phyloP scores from a whole-genome alignment of 441 rosid genomes.

The Bruguiera hainesii region DNA sequence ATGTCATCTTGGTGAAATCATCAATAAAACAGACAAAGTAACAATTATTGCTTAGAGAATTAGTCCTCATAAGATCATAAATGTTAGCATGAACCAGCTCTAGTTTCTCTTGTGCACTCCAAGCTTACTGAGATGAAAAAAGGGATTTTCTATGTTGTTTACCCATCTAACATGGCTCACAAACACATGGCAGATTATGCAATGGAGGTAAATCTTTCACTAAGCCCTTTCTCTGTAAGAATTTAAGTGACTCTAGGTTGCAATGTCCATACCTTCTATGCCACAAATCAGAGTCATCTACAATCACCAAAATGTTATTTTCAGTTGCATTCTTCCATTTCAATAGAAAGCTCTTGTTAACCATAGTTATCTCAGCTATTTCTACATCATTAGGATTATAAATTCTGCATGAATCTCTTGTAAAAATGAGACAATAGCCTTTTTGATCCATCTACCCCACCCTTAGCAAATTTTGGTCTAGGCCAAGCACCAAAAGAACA shows the following conservation, averaged over 20 bases:
- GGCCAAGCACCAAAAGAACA: background rate
- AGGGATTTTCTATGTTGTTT: no score
- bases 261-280: background rate
- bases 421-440: background rate
- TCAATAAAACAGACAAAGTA: no score
- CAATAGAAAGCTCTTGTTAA: no score
- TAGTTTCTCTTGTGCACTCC: no score
- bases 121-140: no score
- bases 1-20: no score
- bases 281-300: background rate
- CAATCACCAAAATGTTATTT: background rate
- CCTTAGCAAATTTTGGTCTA: background rate
- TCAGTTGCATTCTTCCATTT: background rate
- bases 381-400: background rate
- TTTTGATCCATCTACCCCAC: background rate
- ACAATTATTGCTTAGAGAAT: no score
- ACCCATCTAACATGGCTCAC: no score
- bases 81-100: no score
- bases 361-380: background rate
- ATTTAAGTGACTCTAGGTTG: background rate
- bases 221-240: background rate
- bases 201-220: no score
- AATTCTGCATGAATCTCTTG: background rate
- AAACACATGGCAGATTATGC: no score
- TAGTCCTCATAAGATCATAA: no score